Conservation (phyloP, 306 rosid genomes). For the Canavalia ensiformis region DNA sequence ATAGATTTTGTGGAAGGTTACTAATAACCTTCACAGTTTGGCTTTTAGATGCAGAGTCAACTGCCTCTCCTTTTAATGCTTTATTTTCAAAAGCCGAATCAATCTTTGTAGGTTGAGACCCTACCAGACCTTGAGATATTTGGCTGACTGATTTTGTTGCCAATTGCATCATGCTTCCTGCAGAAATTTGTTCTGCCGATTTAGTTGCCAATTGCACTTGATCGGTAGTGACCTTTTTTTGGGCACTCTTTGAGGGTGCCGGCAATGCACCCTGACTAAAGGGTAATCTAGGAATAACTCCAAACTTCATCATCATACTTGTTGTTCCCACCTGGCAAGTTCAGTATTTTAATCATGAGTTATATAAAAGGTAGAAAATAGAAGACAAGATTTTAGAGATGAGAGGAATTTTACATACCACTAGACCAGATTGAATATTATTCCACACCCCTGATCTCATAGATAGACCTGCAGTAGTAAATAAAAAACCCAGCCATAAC, state of each 20-base stretch:
- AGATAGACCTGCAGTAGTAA: constrained; percentile 66
- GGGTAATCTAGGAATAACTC: constrained; percentile 57
- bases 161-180: constrained; percentile 53
- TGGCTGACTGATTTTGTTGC: constrained; percentile 52
- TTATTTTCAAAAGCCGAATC: constrained; percentile 53
- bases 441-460: constrained; percentile 69
- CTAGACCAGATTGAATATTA: constrained; percentile 63
- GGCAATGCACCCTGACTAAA: constrained; percentile 63
- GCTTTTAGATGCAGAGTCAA: constrained; percentile 56
- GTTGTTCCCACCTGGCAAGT: constrained; percentile 68
- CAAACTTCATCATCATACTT: constrained; percentile 71
- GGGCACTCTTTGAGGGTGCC: constrained; percentile 60
- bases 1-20: constrained; percentile 69
- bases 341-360: constrained; percentile 41
- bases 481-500: constrained; percentile 31
- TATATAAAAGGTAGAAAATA: constrained; percentile 17
- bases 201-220: constrained; percentile 61
- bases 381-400: constrained; percentile 1
- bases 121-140: constrained; percentile 51
- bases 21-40: constrained; percentile 68
- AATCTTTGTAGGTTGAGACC: constrained; percentile 51
- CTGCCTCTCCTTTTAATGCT: constrained; percentile 41
- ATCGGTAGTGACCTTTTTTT: constrained; percentile 47
- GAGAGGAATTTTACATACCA: constrained; percentile 57
- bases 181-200: constrained; percentile 51